phyloP scores from a whole-genome alignment of 352 stramenopile species.

The Thraustotheca clavata region DNA sequence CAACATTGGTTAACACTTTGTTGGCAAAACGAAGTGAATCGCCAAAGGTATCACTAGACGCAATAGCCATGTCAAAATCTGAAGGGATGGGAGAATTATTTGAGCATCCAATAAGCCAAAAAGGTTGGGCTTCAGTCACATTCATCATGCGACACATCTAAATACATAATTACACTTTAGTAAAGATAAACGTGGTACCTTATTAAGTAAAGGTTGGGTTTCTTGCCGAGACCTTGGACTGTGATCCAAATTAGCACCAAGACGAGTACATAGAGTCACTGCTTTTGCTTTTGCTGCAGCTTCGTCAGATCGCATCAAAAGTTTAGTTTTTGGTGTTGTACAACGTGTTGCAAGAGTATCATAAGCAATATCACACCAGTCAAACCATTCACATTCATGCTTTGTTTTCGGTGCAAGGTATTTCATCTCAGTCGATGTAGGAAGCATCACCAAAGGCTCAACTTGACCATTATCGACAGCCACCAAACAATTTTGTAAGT shows the following conservation, averaged over 20 bases:
- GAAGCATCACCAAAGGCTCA: too few relatives aligned
- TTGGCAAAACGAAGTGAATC: conserved; percentile 90
- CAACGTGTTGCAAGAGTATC: background rate
- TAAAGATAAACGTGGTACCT: background rate
- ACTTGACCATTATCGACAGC: too few relatives aligned
- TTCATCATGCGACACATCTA: conserved; percentile 13
- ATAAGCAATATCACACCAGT: background rate
- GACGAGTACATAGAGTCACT: background rate
- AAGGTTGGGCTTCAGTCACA: background rate
- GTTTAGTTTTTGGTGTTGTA: background rate
- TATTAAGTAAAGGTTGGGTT: background rate
- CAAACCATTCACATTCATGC: background rate
- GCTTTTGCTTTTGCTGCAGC: background rate
- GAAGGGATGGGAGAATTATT: background rate
- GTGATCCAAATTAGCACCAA: background rate
- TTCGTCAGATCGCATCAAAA: background rate
- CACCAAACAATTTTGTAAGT: too few relatives aligned
- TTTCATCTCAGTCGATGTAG: background rate
- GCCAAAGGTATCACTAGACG: conserved; percentile 87
- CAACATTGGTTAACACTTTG: conserved; percentile 83
- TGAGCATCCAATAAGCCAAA: background rate
- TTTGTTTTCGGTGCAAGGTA: background rate
- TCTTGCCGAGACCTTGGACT: background rate
- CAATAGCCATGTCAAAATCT: conserved; percentile 20
- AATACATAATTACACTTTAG: background rate